These are phyloP conservation scores for Sporobolomyces roseus DNA, from an alignment of 768 basidiomycete species.

Conservation along the genomic window DNA sequence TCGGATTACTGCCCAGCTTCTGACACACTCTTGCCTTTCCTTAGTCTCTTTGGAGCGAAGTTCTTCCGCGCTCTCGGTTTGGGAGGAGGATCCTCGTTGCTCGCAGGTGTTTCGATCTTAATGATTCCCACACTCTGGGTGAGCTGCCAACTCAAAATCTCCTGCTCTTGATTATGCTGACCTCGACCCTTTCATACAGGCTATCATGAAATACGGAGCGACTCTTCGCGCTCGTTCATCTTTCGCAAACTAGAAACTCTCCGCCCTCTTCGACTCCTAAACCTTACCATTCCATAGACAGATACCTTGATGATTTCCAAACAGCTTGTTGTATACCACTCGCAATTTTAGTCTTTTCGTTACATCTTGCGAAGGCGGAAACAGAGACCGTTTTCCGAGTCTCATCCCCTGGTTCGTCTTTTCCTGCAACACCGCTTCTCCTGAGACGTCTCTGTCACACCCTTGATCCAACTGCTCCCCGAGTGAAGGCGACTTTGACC, in stretches of 20 bases:
- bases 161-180: too few species aligned
- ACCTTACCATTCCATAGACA: background rate
- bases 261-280: background rate
- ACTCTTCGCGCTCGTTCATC: slow-evolving; percentile 18
- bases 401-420: too few species aligned
- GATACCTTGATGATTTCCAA: background rate
- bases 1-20: background rate
- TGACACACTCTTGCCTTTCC: background rate
- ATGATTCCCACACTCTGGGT: slow-evolving; percentile 48
- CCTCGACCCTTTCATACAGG: background rate
- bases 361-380: too few species aligned
- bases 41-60: slow-evolving; percentile 44
- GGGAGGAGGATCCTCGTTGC: slow-evolving; percentile 46
- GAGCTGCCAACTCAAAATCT: slow-evolving; percentile 13
- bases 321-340: slow-evolving; percentile 6
- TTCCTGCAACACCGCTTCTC: too few species aligned
- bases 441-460: too few species aligned
- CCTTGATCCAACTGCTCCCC: too few species aligned
- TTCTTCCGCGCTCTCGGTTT: slow-evolving; percentile 47
- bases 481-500: too few species aligned
- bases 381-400: too few species aligned
- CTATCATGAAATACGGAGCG: slow-evolving; percentile 26
- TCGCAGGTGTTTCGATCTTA: slow-evolving; percentile 47
- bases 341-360: too few species aligned
- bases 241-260: slow-evolving; percentile 13